These are phyloP conservation scores for Solanum hybrid DNA, from an alignment of 305 asterid genomes.

Conservation along the genomic window DNA sequence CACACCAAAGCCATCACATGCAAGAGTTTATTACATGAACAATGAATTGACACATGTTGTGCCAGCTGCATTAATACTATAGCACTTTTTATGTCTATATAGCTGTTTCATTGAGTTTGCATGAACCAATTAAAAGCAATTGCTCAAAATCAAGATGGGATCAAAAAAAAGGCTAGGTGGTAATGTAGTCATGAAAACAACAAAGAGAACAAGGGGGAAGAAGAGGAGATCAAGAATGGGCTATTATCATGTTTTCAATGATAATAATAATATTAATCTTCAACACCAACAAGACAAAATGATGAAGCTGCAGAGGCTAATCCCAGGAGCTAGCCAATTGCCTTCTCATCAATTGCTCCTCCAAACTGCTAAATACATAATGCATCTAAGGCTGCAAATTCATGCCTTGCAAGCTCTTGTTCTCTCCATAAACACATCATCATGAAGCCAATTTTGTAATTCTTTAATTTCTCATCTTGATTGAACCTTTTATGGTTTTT, in stretches of 20 bases:
- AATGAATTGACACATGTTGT: not conserved
- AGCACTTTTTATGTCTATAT: not conserved
- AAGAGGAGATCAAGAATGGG: not conserved
- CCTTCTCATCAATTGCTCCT: not conserved
- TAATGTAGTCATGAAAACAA: not conserved
- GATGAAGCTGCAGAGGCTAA: not conserved
- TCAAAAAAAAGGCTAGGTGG: not conserved
- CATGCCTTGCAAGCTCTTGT: not conserved
- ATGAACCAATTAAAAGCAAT: not conserved
- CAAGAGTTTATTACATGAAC: not conserved
- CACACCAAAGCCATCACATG: slow-evolving; percentile 4
- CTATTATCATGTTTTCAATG: not conserved
- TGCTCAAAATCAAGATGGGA: not conserved
- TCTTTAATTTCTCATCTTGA: not conserved
- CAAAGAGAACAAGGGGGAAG: not conserved
- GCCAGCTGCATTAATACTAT: not conserved
- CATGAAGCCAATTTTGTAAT: not conserved
- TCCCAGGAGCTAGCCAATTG: not conserved
- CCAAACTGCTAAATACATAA: not conserved
- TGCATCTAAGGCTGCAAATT: not conserved
- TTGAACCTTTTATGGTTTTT: not conserved
- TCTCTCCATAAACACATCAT: not conserved
- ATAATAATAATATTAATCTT: not conserved
- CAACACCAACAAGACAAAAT: not conserved
- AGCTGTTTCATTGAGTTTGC: not conserved